Base-by-base conservation (phyloP, 176 grass and related monocot genomes). In the Musa troglodytarum region DNA sequence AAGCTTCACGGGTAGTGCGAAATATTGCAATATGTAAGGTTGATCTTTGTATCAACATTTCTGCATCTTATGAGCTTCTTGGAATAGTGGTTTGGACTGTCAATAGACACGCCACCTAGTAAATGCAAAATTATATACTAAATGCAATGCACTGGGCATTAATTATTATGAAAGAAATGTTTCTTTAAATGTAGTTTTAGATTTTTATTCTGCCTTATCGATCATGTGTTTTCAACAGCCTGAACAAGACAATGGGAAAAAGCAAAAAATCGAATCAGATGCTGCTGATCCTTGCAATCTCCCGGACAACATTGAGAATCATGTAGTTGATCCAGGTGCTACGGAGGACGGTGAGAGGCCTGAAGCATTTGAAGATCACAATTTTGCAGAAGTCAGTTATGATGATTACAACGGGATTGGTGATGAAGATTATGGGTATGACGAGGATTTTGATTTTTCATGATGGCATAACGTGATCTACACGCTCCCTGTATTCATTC, bases 231-330 rank as follows among this genome's bases (percentile, higher is more conserved):
- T 59, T 63, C 1, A 61, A 50, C 74, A 76, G 74, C 1, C 56
- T 63, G 26, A 61, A 7, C 73, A 62, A 43, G 74, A 49, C 10
- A 75, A 1, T 63, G 56, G 10, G 54, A 75, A 75, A 13, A 63
- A 75, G 56, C 73, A 75, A 50, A 75, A 62, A 21, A 17, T 49
- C 8, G 73, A 75, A 61, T 63, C 55, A 50, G 73, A 75, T 50
- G 16, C 19, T 0, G 1, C 6, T 22, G 73, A 62, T 50, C 23
- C 25, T 49, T 1, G 8, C 2, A 15, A 34, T 1, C 12, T 24
- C 15, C 57, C 3, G 4, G n/a, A 8, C 57, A 61, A 19, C 13
- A 5, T n/a, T 1, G 51, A 54, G 21, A 54, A 73, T 3, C 20
- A 63, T 17, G 49, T 0, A 50, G 56, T 20, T 50, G 26, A 62